phyloP scores from a whole-genome alignment of 495 filamentous ascomycete genomes.

The Penicillium angulare region DNA sequence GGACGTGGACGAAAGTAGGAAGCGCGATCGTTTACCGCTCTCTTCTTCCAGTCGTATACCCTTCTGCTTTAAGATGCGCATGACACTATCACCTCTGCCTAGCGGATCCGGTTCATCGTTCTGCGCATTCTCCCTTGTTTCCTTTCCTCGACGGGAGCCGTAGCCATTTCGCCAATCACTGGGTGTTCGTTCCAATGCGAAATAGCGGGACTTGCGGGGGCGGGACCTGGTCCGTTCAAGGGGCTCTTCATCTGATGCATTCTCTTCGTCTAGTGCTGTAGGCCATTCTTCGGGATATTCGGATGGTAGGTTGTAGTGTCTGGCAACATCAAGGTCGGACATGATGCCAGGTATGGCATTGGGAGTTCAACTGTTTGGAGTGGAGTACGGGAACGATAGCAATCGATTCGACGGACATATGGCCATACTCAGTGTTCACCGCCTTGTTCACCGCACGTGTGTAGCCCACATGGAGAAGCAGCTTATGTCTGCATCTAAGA shows the following conservation, averaged over 20 bases:
- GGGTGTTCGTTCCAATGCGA: conserved; percentile 72
- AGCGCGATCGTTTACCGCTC: conserved; percentile 76
- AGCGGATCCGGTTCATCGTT: conserved; percentile 91
- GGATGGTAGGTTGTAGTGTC: conserved; percentile 82
- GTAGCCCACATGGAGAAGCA: too few relatives aligned
- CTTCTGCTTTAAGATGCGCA: conserved; percentile 68
- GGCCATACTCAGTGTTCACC: too few relatives aligned
- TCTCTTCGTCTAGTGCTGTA: conserved; percentile 69
- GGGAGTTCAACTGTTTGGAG: conserved; percentile 1
- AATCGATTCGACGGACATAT: too few relatives aligned
- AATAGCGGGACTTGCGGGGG: conserved; percentile 74
- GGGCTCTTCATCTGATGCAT: conserved; percentile 65
- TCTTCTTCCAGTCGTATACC: conserved; percentile 88
- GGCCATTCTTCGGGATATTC: conserved; percentile 87
- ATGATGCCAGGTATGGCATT: conserved; percentile 30
- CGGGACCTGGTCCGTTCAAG: conserved; percentile 48
- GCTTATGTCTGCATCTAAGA: too few relatives aligned
- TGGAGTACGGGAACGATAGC: too few relatives aligned
- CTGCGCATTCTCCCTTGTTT: conserved; percentile 73
- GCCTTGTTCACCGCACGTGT: too few relatives aligned
- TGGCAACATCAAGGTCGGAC: conserved; percentile 74
- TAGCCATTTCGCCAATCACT: conserved; percentile 66
- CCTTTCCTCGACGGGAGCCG: conserved; percentile 65
- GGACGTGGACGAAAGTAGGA: conserved; percentile 89
- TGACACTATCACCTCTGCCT: conserved; percentile 78